These are phyloP conservation scores for Malus hybrid DNA, from an alignment of 331 rosid species.

Conservation along the genomic window DNA sequence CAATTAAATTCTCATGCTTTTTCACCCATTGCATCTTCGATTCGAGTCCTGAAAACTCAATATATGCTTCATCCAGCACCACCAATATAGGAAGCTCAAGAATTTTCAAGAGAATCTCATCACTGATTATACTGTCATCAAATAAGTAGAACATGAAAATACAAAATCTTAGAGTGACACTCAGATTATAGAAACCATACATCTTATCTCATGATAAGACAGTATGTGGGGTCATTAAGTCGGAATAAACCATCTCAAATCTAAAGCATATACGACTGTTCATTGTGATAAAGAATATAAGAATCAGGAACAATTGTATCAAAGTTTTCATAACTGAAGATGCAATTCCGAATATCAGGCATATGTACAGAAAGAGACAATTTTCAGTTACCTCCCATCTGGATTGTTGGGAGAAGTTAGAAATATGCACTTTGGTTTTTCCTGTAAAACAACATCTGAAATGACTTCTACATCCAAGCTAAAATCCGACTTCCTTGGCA, in stretches of 20 bases:
- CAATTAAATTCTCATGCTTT: constrained; percentile 80
- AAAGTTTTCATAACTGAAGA: background rate
- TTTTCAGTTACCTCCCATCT: constrained; percentile 73
- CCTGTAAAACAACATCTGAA: constrained; percentile 46
- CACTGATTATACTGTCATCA: constrained; percentile 65
- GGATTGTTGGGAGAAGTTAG: constrained; percentile 98
- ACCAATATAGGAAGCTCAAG: constrained; percentile 90
- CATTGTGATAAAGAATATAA: background rate
- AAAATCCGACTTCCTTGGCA: constrained; percentile 74
- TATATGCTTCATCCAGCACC: constrained; percentile 93
- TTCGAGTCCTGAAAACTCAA: constrained; percentile 69
- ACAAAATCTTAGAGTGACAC: background rate
- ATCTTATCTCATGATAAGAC: background rate
- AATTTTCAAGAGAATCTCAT: constrained; percentile 65
- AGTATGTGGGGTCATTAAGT: background rate
- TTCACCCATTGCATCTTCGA: constrained; percentile 93
- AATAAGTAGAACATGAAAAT: constrained; percentile 2
- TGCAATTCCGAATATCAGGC: background rate
- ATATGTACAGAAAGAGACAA: background rate
- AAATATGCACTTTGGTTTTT: constrained; percentile 95
- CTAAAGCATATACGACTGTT: background rate
- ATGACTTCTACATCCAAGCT: constrained; percentile 76
- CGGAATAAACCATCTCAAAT: background rate
- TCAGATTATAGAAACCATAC: background rate
- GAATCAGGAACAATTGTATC: background rate